phyloP scores from a whole-genome alignment of 2,329 filamentous ascomycete genomes.

The Lachnellula hyalina region DNA sequence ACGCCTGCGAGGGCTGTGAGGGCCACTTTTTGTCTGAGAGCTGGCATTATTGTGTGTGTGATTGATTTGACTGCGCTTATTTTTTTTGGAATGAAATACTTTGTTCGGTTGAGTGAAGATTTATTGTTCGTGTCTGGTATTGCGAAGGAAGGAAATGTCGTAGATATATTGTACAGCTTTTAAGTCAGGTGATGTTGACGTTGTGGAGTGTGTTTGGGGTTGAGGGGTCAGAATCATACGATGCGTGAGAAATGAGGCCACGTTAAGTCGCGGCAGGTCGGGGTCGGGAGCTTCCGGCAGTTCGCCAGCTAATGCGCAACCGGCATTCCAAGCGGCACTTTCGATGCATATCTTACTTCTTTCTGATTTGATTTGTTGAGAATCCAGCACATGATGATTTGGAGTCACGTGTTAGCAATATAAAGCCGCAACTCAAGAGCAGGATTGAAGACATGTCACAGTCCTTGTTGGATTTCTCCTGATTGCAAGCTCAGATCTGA shows the following conservation, averaged over 20 bases:
- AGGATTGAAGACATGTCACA: neutral
- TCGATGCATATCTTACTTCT: neutral
- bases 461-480: neutral
- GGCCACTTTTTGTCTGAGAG: constrained; percentile 5
- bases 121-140: neutral
- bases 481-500: constrained; percentile 1
- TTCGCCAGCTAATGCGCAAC: neutral
- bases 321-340: neutral
- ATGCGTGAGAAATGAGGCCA: constrained; percentile 4
- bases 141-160: neutral
- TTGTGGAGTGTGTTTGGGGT: neutral
- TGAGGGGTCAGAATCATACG: constrained; percentile 1
- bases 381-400: neutral
- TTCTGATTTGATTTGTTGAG: neutral
- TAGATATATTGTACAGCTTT: neutral
- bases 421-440: neutral
- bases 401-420: neutral
- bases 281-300: neutral
- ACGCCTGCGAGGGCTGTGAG: constrained; percentile 14
- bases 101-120: neutral
- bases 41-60: neutral
- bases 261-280: neutral
- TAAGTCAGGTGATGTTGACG: neutral
- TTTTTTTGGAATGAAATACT: neutral
- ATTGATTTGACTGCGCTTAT: neutral